Conservation (phyloP, 2,329 filamentous ascomycete genomes). For the Hypomyces perniciosus region DNA sequence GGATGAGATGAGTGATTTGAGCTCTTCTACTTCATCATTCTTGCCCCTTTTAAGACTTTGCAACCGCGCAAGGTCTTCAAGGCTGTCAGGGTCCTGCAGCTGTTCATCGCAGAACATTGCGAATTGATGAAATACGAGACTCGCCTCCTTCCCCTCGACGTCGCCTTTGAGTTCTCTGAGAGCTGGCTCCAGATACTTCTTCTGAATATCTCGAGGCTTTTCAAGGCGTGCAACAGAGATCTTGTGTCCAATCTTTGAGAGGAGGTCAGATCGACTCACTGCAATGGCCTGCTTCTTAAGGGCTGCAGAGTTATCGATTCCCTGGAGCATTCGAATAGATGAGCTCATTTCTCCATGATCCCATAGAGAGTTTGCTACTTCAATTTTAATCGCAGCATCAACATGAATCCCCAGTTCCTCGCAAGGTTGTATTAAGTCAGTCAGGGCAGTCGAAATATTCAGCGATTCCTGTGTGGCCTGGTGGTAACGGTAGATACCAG, state of each 20-base stretch:
- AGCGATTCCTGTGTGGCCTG: constrained; percentile 80
- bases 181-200: constrained; percentile 77
- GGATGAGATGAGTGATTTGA: constrained; percentile 54
- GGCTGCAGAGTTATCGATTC: constrained; percentile 54
- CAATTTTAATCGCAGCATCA: constrained; percentile 69
- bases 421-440: constrained; percentile 66
- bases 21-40: constrained; percentile 69
- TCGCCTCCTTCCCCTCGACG: constrained; percentile 64
- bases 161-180: constrained; percentile 71
- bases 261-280: constrained; percentile 69
- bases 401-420: constrained; percentile 66
- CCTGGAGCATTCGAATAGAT: constrained; percentile 83
- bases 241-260: constrained; percentile 83
- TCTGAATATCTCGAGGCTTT: constrained; percentile 84
- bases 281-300: constrained; percentile 63
- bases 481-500: constrained; percentile 71
- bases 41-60: constrained; percentile 75
- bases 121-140: constrained; percentile 89
- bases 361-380: constrained; percentile 87
- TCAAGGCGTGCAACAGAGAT: constrained; percentile 85
- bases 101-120: constrained; percentile 94
- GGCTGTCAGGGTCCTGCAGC: constrained; percentile 74
- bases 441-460: constrained; percentile 78
- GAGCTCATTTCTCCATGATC: constrained; percentile 84
- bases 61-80: constrained; percentile 79